Evolutionary conservation across 2,329 filamentous ascomycete species (phyloP), one percentile per base, ranked within the genome.

Genomic region (Aspergillus quadricinctus): DNA sequence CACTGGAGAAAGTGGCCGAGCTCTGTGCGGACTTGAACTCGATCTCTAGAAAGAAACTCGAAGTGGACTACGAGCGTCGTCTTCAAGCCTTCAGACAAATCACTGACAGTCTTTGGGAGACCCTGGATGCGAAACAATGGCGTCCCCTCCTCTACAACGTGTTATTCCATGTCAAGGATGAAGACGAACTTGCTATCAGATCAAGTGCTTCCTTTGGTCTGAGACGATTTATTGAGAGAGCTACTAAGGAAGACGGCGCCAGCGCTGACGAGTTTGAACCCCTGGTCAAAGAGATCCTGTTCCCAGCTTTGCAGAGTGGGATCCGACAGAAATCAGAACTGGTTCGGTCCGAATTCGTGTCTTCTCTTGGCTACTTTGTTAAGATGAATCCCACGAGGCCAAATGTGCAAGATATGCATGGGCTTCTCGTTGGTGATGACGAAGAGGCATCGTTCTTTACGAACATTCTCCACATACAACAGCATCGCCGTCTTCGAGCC

Each of bases 401-500:
- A 5, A 83, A 86, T 2, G 81, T 97, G 41, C 81, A 83, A 29
- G 92, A 96, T 69, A 83, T 99, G 76, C 78, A 83, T 57, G 80
- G 81, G 4, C 81, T 99, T 10, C 81, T 94, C 41, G 82, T 83
- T 8, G 81, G 79, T 14, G 81, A 88, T 52, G 90, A 95, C 58
- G 89, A 92, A 49, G 89, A 90, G 66, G 84, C 86, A 10, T 89
- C 90, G 0, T 97, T 99, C 77, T 99, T 97, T 78, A 89, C 84
- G 72, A 96, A 97, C 65, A 86, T 97, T 48, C 78, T 97, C 37
- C 92, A 94, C 67, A 93, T 96, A 49, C 92, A 96, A 52, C 87
- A 92, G 37, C 87, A 94, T 57, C 87, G 90, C 61, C 89, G 96
- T 66, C 81, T 95, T 53, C 88, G 92, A 64, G 92, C 94, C 2